Base-by-base conservation (phyloP, 2,329 filamentous ascomycete genomes). In the Arachnopeziza araneosa region DNA sequence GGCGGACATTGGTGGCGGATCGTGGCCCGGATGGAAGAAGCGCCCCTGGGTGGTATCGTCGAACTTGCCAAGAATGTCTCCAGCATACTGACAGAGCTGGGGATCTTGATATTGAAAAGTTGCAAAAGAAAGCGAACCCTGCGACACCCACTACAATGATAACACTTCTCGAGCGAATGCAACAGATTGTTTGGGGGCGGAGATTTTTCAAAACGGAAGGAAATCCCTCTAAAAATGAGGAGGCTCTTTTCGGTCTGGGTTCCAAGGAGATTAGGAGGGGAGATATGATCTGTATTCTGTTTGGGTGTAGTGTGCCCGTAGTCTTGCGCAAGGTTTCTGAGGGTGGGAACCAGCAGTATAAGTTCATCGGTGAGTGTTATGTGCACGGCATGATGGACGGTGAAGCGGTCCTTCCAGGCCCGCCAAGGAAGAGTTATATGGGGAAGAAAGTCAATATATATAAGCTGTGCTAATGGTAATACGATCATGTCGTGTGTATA, bases 291-390 rank as follows among this genome's bases (percentile, higher is more conserved):
- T 68, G 65, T 58, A 60, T 68, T 22, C 50, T 68, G 14, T 63
- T 62, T 54, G 66, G 66, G 3, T 68, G 65, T 54, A 66, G 60
- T 50, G 66, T 68, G 0, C 65, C 66, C 2, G 65, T 68, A 6
- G 58, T 68, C 1, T 30, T 66, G 1, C 58, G 58, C 12, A 24
- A 54, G 24, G 36, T 44, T 44, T 44, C 36, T 44, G 36, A 44
- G 17, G 36, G 36, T 14, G 36, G 36, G 17, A 44, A 44, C 17
- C 36, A 44, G 17, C 17, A 44, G 6, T 44, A 32, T 53, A 49
- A 50, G 22, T 60, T 68, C 17, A 51, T 66, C 26, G 66, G 66
- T 1, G 66, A 65, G 48, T 64, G 60, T n/a, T 67, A 63, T 56
- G 62, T 64, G 9, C 58, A 66, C 56, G 64, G 60, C 1, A 64